These are phyloP conservation scores for Hymenoscyphus scutula DNA, from an alignment of 2,329 filamentous ascomycete genomes.

Conservation along the genomic window DNA sequence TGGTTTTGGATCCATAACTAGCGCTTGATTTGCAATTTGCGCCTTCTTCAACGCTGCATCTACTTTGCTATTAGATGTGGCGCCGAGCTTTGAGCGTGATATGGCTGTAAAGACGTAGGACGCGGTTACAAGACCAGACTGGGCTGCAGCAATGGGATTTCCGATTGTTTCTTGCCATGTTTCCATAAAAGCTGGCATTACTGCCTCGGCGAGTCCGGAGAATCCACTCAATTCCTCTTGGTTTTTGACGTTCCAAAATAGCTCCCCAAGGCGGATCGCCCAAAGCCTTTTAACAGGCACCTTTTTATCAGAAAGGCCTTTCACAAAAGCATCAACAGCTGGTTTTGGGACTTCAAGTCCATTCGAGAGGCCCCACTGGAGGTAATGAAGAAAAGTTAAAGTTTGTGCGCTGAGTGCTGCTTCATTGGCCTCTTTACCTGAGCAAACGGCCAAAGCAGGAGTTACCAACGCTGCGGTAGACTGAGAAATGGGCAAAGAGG, in stretches of 20 bases:
- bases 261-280: conserved; percentile 70
- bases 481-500: conserved; percentile 58
- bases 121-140: conserved; percentile 77
- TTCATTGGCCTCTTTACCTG: conserved; percentile 87
- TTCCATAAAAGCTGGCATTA: conserved; percentile 58
- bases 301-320: conserved; percentile 85
- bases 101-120: conserved; percentile 73
- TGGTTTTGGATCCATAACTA: conserved; percentile 73
- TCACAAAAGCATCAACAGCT: conserved; percentile 68
- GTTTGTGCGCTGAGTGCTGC: conserved; percentile 74
- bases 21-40: conserved; percentile 60
- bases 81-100: conserved; percentile 50
- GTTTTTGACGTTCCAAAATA: conserved; percentile 59
- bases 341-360: conserved; percentile 62
- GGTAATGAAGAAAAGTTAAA: conserved; percentile 64
- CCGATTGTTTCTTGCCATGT: conserved; percentile 74
- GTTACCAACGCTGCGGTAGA: conserved; percentile 65
- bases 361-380: conserved; percentile 60
- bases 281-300: conserved; percentile 73
- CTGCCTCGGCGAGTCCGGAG: conserved; percentile 51
- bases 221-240: conserved; percentile 47
- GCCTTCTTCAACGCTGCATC: conserved; percentile 59
- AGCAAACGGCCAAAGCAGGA: conserved; percentile 63
- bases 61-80: conserved; percentile 55
- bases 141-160: conserved; percentile 75